Percentiles rank a stretch among this genome's conserved stretches.
These are phyloP conservation scores for Podospora australis DNA, from an alignment of 495 filamentous ascomycete species.

Conservation along the genomic window DNA sequence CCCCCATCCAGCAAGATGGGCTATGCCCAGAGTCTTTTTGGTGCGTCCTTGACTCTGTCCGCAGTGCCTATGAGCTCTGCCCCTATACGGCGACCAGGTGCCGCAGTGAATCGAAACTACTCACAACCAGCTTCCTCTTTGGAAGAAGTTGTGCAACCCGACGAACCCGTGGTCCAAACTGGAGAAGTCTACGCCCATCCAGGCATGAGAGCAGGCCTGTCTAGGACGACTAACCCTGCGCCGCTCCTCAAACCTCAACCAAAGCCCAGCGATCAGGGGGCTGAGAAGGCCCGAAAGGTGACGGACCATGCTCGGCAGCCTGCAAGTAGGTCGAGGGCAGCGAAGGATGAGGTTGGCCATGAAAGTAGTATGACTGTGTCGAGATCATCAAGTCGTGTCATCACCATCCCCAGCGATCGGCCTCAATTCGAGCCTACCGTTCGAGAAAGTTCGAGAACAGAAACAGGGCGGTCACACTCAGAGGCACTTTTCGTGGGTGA, in stretches of 20 bases:
- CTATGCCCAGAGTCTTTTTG: slow-evolving; percentile 48
- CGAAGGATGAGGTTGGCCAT: no score
- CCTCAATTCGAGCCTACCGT: no score
- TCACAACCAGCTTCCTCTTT: slow-evolving; percentile 5
- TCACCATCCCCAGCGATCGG: no score
- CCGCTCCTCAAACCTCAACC: not conserved
- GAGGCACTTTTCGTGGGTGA: no score
- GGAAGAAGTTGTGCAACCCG: not conserved
- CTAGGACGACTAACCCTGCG: not conserved
- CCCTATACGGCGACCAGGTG: slow-evolving; percentile 16
- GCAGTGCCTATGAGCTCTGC: slow-evolving; percentile 33
- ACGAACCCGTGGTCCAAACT: not conserved
- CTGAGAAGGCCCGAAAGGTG: not conserved
- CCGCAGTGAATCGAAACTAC: not conserved
- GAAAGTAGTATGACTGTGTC: no score
- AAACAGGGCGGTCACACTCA: no score
- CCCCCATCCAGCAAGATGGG: slow-evolving; percentile 40
- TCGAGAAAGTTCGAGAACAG: no score
- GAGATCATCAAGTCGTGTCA: no score
- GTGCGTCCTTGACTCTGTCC: slow-evolving; percentile 40
- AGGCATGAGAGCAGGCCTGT: not conserved
- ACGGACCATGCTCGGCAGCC: no score
- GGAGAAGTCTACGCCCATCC: not conserved
- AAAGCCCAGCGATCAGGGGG: not conserved
- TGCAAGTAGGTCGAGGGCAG: no score